phyloP scores from a whole-genome alignment of 208 protist genomes.

The Trypanosomatidae sp. region DNA sequence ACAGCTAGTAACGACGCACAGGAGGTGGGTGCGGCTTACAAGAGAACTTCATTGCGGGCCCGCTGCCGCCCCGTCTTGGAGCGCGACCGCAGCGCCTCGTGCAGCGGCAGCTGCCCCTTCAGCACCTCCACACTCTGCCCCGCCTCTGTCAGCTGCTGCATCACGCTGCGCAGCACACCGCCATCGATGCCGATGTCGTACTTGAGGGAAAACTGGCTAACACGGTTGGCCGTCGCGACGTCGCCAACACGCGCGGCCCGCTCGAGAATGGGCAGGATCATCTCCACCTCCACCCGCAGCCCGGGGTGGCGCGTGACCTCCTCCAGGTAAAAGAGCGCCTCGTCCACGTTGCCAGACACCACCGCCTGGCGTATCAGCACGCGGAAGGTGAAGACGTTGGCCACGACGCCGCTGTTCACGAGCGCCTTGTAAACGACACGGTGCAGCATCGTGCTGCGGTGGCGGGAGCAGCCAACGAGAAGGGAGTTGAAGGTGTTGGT shows the following conservation, averaged over 20 bases:
- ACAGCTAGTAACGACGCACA: too few species aligned
- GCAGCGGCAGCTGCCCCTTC: conserved; percentile 69
- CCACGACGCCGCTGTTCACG: conserved; percentile 50
- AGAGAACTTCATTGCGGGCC: conserved; percentile 48
- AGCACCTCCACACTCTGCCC: conserved; percentile 73
- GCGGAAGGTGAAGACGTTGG: conserved; percentile 78
- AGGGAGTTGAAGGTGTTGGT: conserved; percentile 79
- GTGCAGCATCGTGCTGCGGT: conserved; percentile 59
- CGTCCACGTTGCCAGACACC: conserved; percentile 68
- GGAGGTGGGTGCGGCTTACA: conserved; percentile 27
- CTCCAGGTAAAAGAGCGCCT: conserved; percentile 73
- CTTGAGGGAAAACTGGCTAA: conserved; percentile 80
- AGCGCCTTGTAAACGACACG: conserved; percentile 63
- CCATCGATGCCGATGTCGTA: conserved; percentile 83
- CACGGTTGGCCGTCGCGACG: conserved; percentile 64
- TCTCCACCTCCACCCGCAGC: conserved; percentile 86
- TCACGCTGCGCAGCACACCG: conserved; percentile 59
- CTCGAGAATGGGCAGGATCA: conserved; percentile 84
- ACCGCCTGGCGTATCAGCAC: conserved; percentile 85
- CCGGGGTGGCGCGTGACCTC: conserved; percentile 55
- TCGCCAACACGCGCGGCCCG: conserved; percentile 76
- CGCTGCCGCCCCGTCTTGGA: conserved; percentile 78
- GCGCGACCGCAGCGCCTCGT: conserved; percentile 78
- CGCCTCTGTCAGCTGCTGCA: conserved; percentile 67
- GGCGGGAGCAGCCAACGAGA: conserved; percentile 43